Evolutionary conservation across 1,139 yeast genomes (phyloP).

Genomic region (Yamadazyma atmosphaerica): DNA sequence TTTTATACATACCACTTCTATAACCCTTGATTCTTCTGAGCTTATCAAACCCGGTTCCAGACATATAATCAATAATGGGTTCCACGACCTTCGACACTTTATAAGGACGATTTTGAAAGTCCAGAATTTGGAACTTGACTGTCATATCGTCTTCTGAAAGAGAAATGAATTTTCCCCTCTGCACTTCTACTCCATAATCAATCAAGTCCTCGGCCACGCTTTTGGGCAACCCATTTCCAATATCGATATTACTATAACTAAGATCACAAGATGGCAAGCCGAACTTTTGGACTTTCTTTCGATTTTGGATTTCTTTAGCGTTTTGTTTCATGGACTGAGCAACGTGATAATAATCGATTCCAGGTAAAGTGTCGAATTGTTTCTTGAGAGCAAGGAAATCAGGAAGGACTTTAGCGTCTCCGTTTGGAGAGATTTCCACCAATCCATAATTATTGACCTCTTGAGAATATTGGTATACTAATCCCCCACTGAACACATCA

Average conservation of each 20-base stretch:
- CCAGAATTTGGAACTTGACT: slow-evolving; percentile 36
- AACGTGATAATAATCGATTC: slow-evolving; percentile 25
- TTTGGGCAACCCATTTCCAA: slow-evolving; percentile 48
- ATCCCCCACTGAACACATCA: slow-evolving; percentile 84
- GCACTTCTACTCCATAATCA: slow-evolving; percentile 45
- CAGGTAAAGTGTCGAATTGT: slow-evolving; percentile 41
- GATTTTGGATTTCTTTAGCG: slow-evolving; percentile 25
- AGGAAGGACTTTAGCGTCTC: slow-evolving; percentile 52
- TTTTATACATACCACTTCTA: slow-evolving; percentile 16
- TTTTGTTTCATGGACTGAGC: slow-evolving; percentile 27
- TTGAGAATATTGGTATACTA: slow-evolving; percentile 88
- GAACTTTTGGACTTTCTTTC: slow-evolving; percentile 23
- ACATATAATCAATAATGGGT: slow-evolving; percentile 22
- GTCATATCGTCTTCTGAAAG: slow-evolving; percentile 39
- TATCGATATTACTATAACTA: slow-evolving; percentile 53
- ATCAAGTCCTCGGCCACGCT: slow-evolving; percentile 47
- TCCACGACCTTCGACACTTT: slow-evolving; percentile 19
- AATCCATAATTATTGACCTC: slow-evolving; percentile 89
- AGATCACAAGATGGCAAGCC: slow-evolving; percentile 42
- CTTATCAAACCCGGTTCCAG: slow-evolving; percentile 13
- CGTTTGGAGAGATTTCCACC: slow-evolving; percentile 59
- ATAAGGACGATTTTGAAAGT: slow-evolving; percentile 35
- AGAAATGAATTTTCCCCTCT: slow-evolving; percentile 48
- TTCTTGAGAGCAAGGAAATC: slow-evolving; percentile 56
- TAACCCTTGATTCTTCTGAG: slow-evolving; percentile 11